Base-by-base conservation (phyloP, 345 rosid genomes). In the Gynandropsis gynandra region DNA sequence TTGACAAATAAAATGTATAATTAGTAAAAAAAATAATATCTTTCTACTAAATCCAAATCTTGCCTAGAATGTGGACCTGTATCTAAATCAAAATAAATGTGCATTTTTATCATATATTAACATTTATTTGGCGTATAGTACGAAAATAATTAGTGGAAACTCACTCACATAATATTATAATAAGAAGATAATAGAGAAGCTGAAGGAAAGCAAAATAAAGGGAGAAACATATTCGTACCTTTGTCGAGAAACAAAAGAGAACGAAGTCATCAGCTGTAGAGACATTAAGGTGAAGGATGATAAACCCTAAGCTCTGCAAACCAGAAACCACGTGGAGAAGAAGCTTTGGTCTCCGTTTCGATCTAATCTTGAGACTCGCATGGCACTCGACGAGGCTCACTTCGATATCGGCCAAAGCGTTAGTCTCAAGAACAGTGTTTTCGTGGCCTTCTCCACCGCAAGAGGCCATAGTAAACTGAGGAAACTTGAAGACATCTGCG, bases 351-450 rank as follows among this genome's bases (percentile, higher is more conserved):
- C 76, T 63, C 64, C 61, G 72, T 57, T 68, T 79, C 24, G 87
- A 67, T 67, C 95, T 77, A 64, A 90, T 84, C 57, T 79, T 90
- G 33, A 90, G 66, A 63, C 67, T 84, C 24, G 95, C 95, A 56
- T 90, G 93, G 58, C 78, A 73, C 62, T 87, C 98, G 14, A 84
- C 87, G 71, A 87, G 77, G 49, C 75, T 80, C 62, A 84, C 96
- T 75, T 90, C 92, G 38, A 90, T 69, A 44, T 62, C 73, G 20
- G 48, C 63, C 54, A 52, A 20, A 39, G 67, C 20, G 7, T 74
- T 73, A 10, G 52, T 61, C 56, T 40, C 43, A 4, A 53, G 42
- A 16, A 11, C 59, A 18, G 66, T 54, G 44, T 48, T 61, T 3
- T 56, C 66, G 9, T 33, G n/a, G 39, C 9, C 15, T 44, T 13